Base-by-base conservation (phyloP, 140 eudicot species). In the Erigeron philadelphicus region DNA sequence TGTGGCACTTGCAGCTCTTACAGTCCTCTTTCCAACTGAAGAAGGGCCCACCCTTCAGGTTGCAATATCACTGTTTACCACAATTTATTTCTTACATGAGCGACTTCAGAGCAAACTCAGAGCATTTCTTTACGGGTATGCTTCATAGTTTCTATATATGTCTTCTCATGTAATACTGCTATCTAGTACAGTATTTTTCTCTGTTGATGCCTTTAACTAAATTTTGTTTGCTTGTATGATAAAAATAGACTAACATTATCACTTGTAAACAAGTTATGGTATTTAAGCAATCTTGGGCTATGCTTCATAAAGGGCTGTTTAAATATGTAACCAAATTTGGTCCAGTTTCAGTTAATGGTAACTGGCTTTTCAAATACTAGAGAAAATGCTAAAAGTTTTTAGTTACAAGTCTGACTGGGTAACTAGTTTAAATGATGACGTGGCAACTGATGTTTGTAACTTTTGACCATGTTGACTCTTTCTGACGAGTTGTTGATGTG, bases 21-120 rank as follows among this genome's bases (percentile, higher is more conserved):
- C 98, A 4, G 88, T 89, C 21, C 83, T 93, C 66, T 93, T 83
- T 68, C 98, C 98, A 59, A 93, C 98, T 7, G 95, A 89, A 81
- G 98, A 93, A 74, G 98, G 98, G 64, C 98, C 98, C 45, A 93
- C 98, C 42, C 83, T 93, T 80, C 98, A 93, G 67, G 98, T 89
- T 7, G 95, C 90, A 42, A 47, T 93, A 76, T 93, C 98, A 38
- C 61, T 93, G 61, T 38, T 89, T 47, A 78, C 82, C 61, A 72
- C 95, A 21, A 84, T 89, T 46, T 89, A 87, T 72, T 93, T 93
- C 80, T 83, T 93, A 59, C 47, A 93, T 75, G 87, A 87, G 38
- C 89, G 96, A 68, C 84, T 93, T 64, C 89, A 93, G 83, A 85
- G 80, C 85, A 89, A 84, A 64, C 79, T 85, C 19, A 78, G 85